These are phyloP conservation scores for Daldinia concentrica DNA, from an alignment of 495 filamentous ascomycete genomes.

Conservation along the genomic window DNA sequence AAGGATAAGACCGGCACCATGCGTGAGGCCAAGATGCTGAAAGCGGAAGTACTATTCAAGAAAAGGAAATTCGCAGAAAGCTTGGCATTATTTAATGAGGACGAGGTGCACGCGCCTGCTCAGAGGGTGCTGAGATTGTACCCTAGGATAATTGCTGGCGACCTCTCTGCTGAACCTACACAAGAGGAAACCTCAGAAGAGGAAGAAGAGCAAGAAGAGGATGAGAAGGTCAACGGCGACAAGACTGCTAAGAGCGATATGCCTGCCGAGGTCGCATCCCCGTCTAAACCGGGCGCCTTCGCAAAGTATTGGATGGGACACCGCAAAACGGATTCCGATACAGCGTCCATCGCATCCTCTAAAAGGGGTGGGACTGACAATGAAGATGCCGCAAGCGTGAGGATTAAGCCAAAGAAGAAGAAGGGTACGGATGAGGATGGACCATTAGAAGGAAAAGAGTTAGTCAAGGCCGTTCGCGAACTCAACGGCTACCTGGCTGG, in stretches of 20 bases:
- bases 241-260: slow-evolving; percentile 47
- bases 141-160: slow-evolving; percentile 83
- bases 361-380: slow-evolving; percentile 54
- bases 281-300: slow-evolving; percentile 54
- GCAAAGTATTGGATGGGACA: slow-evolving; percentile 63
- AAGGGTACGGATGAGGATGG: slow-evolving; percentile 48
- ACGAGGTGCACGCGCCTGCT: slow-evolving; percentile 84
- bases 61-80: slow-evolving; percentile 86
- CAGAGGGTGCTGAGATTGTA: slow-evolving; percentile 88
- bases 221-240: slow-evolving; percentile 60
- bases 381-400: slow-evolving; percentile 60
- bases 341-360: slow-evolving; percentile 71
- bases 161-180: slow-evolving; percentile 66
- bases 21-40: slow-evolving; percentile 85
- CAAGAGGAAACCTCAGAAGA: slow-evolving; percentile 50
- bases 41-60: slow-evolving; percentile 85
- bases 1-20: slow-evolving; percentile 82
- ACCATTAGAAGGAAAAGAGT: slow-evolving; percentile 77
- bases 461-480: slow-evolving; percentile 80
- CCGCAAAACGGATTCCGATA: slow-evolving; percentile 65
- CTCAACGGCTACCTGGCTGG: slow-evolving; percentile 87
- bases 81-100: slow-evolving; percentile 84
- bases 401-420: slow-evolving; percentile 40
- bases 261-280: slow-evolving; percentile 50
- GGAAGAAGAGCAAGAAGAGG: slow-evolving; percentile 56